Percentiles rank a stretch among this genome's conserved stretches.
Conservation (phyloP, 208 protist genomes). For the Wallacemonas sp. region DNA sequence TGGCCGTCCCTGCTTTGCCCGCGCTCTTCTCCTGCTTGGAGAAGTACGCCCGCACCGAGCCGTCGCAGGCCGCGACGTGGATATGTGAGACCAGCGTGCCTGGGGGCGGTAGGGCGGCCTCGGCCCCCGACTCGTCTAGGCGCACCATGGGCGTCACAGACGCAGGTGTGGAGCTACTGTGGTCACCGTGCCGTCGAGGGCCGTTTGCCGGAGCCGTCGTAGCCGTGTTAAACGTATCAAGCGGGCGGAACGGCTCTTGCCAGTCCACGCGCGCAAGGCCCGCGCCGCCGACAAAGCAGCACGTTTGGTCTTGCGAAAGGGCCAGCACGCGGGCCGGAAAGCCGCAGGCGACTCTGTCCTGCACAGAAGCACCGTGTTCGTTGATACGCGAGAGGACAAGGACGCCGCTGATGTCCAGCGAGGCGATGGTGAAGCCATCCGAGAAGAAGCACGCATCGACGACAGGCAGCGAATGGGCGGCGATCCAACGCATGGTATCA, state of each 20-base stretch:
- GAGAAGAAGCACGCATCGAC: constrained; percentile 32
- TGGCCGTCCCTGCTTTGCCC: background rate
- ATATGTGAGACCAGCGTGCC: constrained; percentile 3
- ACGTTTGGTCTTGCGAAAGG: constrained; percentile 65
- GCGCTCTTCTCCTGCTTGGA: background rate
- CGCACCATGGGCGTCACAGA: background rate
- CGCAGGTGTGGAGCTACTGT: background rate
- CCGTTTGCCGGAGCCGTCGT: constrained; percentile 16
- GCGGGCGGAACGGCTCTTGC: constrained; percentile 26
- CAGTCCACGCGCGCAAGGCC: constrained; percentile 51
- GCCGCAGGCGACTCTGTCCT: constrained; percentile 38
- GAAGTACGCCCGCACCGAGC: constrained; percentile 8
- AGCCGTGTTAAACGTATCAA: constrained; percentile 1
- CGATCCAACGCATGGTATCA: constrained; percentile 26
- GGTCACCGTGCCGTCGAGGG: constrained; percentile 1
- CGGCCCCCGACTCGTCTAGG: background rate
- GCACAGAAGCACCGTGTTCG: background rate
- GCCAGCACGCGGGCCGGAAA: constrained; percentile 50
- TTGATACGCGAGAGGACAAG: constrained; percentile 15
- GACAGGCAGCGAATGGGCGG: constrained; percentile 53
- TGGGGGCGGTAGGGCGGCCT: background rate
- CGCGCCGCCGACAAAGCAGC: constrained; percentile 58
- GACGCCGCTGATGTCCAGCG: constrained; percentile 21
- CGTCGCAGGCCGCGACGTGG: constrained; percentile 7
- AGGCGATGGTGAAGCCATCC: constrained; percentile 29